Evolutionary conservation across 305 asterid genomes (phyloP).

Genomic region (Rubia tinctorum): DNA sequence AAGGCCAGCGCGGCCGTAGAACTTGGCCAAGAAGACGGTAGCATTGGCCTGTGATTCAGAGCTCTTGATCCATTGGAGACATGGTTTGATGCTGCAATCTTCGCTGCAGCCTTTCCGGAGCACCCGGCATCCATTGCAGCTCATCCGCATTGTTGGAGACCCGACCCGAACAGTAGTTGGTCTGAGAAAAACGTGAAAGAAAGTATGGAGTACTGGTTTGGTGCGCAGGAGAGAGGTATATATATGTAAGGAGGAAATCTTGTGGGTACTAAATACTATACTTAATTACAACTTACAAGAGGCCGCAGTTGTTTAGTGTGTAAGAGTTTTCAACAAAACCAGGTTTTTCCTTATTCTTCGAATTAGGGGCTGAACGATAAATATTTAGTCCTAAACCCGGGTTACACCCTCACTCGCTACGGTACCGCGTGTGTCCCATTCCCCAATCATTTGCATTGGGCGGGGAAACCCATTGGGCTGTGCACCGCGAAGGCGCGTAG

Average conservation of each 20-base stretch:
- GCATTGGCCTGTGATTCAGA: constrained; percentile 76
- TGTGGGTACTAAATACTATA: not conserved
- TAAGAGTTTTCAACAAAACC: constrained; percentile 15
- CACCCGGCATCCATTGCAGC: constrained; percentile 88
- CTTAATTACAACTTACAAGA: not conserved
- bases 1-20: constrained; percentile 91
- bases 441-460: constrained; percentile 1
- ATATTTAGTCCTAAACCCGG: not conserved
- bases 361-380: constrained; percentile 33
- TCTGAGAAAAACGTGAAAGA: not conserved
- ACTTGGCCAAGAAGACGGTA: constrained; percentile 80
- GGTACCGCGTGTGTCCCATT: constrained; percentile 21
- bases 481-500: not conserved
- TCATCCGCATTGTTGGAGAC: constrained; percentile 50
- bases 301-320: constrained; percentile 35
- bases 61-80: constrained; percentile 67
- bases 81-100: constrained; percentile 59
- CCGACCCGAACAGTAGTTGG: not conserved
- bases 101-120: constrained; percentile 81
- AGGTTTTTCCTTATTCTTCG: constrained; percentile 54
- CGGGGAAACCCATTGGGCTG: not conserved
- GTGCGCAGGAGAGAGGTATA: not conserved
- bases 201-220: not conserved
- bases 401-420: constrained; percentile 1
- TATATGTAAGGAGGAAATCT: not conserved